Conservation (phyloP, 495 filamentous ascomycete species). For the Xylaria castorea region DNA sequence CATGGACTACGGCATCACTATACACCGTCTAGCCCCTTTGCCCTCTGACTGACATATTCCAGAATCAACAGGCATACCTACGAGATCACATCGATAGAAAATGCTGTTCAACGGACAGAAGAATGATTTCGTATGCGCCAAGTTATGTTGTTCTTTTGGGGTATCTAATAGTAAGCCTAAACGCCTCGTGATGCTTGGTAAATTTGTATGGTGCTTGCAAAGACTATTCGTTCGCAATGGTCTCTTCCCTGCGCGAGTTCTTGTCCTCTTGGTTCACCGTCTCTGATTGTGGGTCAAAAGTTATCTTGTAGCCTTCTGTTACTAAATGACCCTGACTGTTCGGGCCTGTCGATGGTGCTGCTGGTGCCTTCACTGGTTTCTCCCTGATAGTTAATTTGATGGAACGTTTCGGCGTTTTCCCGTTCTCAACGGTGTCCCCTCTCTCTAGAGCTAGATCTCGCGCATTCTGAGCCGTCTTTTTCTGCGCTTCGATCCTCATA, state of each 20-base stretch:
- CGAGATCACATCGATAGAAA: background rate
- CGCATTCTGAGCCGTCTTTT: constrained; percentile 42
- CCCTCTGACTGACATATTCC: background rate
- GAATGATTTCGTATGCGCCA: background rate
- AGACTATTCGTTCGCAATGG: background rate
- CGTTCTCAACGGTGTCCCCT: constrained; percentile 46
- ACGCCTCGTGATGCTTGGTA: constrained; percentile 31
- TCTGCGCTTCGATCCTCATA: constrained; percentile 48
- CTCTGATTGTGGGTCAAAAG: constrained; percentile 34
- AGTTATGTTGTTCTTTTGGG: constrained; percentile 22
- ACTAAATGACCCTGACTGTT: constrained; percentile 48
- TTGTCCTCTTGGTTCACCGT: constrained; percentile 5
- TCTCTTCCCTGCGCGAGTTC: background rate
- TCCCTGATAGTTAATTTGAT: constrained; percentile 57
- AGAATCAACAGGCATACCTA: background rate
- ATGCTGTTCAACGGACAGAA: background rate
- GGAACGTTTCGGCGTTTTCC: constrained; percentile 24
- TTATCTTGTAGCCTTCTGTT: constrained; percentile 57
- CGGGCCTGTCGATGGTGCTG: constrained; percentile 43
- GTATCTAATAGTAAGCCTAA: constrained; percentile 24
- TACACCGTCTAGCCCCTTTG: background rate
- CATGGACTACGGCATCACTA: constrained; percentile 1
- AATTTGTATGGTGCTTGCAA: background rate
- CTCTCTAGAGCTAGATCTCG: constrained; percentile 61
- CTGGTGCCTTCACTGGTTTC: constrained; percentile 43